A percentile compares a stretch with the other conserved stretches of the same genome.
Conservation (phyloP, 164 flowering plant genomes). For the Chloranthus sessilifolius region DNA sequence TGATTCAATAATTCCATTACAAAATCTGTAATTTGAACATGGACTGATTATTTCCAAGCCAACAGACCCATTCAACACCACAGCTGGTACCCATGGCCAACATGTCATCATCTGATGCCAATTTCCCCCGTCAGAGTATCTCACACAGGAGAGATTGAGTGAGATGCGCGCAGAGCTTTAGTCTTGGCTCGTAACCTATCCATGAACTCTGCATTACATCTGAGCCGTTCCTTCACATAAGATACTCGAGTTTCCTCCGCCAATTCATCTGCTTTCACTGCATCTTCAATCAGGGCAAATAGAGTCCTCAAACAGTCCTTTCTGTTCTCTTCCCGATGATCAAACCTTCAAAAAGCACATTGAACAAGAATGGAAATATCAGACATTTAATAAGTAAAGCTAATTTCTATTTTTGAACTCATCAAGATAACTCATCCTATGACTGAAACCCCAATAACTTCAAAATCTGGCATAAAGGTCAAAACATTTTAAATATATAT, state of each 20-base stretch:
- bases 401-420: no score
- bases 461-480: no score
- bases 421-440: no score
- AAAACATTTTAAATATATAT: no score
- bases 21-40: no score
- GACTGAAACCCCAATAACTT: no score
- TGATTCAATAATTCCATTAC: no score
- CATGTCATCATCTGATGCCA: no score
- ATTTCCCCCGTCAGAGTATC: background rate
- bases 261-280: slow-evolving; percentile 70
- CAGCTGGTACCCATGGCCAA: background rate
- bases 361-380: no score
- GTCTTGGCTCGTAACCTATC: slow-evolving; percentile 60
- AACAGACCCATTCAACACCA: background rate
- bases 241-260: slow-evolving; percentile 64
- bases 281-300: slow-evolving; percentile 70
- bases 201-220: slow-evolving; percentile 83
- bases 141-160: slow-evolving; percentile 3
- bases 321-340: slow-evolving; percentile 93
- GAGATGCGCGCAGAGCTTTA: slow-evolving; percentile 22
- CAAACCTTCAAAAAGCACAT: slow-evolving; percentile 67
- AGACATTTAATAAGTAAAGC: no score
- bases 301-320: slow-evolving; percentile 94
- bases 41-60: background rate
- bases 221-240: slow-evolving; percentile 71